A percentile compares a stretch with the other conserved stretches of the same genome.
phyloP scores from a whole-genome alignment of 495 filamentous ascomycete genomes.

The Xylaria palmicola region DNA sequence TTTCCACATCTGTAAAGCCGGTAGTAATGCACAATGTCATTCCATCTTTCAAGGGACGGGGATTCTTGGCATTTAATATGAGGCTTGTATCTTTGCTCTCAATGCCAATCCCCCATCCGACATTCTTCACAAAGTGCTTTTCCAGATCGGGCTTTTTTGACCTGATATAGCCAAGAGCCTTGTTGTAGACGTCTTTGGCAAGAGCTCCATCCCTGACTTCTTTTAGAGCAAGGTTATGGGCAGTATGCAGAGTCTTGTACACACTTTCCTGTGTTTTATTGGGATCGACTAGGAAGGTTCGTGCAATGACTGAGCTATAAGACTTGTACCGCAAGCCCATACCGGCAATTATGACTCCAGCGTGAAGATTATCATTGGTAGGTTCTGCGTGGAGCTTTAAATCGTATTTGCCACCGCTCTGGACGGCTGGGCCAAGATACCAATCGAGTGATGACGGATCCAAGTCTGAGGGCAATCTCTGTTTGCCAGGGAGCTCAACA shows the following conservation, averaged over 20 bases:
- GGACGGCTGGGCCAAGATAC: slow-evolving; percentile 85
- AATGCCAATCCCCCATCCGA: slow-evolving; percentile 88
- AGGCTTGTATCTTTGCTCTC: slow-evolving; percentile 82
- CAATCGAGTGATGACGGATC: slow-evolving; percentile 92
- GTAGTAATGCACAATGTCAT: slow-evolving; percentile 93
- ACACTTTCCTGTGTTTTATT: slow-evolving; percentile 91
- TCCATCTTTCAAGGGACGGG: slow-evolving; percentile 79
- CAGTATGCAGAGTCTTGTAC: slow-evolving; percentile 84
- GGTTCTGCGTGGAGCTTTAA: slow-evolving; percentile 71
- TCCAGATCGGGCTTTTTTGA: slow-evolving; percentile 92
- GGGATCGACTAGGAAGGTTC: slow-evolving; percentile 95
- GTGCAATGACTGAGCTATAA: slow-evolving; percentile 84
- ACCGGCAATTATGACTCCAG: slow-evolving; percentile 86
- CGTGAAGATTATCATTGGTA: slow-evolving; percentile 81
- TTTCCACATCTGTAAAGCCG: slow-evolving; percentile 83
- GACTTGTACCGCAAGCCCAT: slow-evolving; percentile 93
- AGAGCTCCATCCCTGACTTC: slow-evolving; percentile 84
- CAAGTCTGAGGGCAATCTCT: slow-evolving; percentile 81
- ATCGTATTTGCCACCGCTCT: slow-evolving; percentile 95
- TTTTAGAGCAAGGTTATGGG: slow-evolving; percentile 85
- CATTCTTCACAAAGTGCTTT: slow-evolving; percentile 85
- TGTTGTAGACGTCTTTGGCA: slow-evolving; percentile 88
- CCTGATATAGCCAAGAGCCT: slow-evolving; percentile 73
- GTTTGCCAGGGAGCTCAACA: slow-evolving; percentile 62
- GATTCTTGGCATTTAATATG: slow-evolving; percentile 80